Evolutionary conservation across 305 asterid genomes (phyloP), one percentile per base, ranked within the genome.

Genomic region (Nicotiana rustica): DNA sequence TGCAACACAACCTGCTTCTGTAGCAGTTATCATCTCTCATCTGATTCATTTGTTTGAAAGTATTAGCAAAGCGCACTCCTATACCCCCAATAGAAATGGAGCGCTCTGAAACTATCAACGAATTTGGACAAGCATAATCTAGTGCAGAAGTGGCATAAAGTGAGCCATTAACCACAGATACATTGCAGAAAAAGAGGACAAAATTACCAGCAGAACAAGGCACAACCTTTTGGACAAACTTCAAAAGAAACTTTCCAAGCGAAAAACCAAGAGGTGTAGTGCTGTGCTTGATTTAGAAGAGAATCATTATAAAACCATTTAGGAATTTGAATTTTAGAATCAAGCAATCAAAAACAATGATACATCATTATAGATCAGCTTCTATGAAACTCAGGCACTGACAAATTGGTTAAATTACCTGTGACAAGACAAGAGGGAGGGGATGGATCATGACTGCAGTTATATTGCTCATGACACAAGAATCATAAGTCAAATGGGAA

Each of bases 1-100:
- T 47, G 95, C 81, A 76, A 97, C 98, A 80, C 95, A 93, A 73
- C 92, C 91, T 6, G 96, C 97, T 18, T 41, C 49, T 41, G 2
- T 41, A 52, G 59, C 59, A 52, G 3, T 25, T 49, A 68, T 10
- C 76, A 49, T n/a, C 76, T 25, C 73, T 17, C 55, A 36, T 12
- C 55, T 9, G 76, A 68, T 68, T 68, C 55, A 68, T 35, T 68
- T 68, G 77, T 68, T 52, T 52, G 14, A 14, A 52, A 52, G 17
- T 52, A 52, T 13, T 10, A 52, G 59, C 59, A 52, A 14, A 41
- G n/a, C 14, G 6, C 15, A 14, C 59, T 52, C 59, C 59, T 52
- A 10, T 4, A 52, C 59, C 59, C n/a, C 12, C 49, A 52, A 52
- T 52, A 52, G 59, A 52, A 14, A 52, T 52, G 59, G 59, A 14